These are phyloP conservation scores for Akebia trifoliata DNA, from an alignment of 164 flowering plant genomes.

Conservation along the genomic window DNA sequence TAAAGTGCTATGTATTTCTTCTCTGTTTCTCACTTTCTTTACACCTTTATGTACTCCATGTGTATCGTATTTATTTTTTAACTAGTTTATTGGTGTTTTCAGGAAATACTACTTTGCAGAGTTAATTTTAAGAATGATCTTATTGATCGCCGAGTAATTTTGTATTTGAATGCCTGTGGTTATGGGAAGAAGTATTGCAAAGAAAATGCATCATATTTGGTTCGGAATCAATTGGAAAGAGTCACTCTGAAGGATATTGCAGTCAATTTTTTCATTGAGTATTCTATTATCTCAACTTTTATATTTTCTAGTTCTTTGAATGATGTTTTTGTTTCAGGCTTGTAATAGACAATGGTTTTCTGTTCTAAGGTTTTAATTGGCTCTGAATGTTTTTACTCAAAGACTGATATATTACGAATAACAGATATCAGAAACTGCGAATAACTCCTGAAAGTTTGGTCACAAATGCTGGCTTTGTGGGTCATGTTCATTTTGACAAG, in stretches of 20 bases:
- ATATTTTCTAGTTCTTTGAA: no score
- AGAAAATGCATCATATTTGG: conserved; percentile 66
- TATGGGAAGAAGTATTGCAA: conserved; percentile 68
- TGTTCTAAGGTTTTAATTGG: background rate
- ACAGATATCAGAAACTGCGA: conserved; percentile 40
- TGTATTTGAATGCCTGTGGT: conserved; percentile 65
- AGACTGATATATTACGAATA: conserved; percentile 4
- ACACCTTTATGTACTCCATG: background rate
- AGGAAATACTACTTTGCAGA: conserved; percentile 84
- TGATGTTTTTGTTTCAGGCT: no score
- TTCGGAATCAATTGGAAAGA: conserved; percentile 54
- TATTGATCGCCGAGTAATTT: conserved; percentile 61
- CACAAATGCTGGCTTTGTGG: conserved; percentile 51
- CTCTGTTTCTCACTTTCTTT: background rate
- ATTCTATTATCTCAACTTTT: conserved; percentile 21
- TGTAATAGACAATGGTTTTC: no score
- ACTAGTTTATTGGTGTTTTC: conserved; percentile 10
- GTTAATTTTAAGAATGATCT: conserved; percentile 56
- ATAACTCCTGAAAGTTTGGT: conserved; percentile 28
- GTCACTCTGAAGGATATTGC: conserved; percentile 62
- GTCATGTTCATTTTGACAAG: conserved; percentile 77
- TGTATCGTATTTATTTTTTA: background rate
- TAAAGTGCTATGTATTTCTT: background rate
- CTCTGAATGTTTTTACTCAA: background rate
- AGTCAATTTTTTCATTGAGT: conserved; percentile 64